A percentile compares a stretch with the other conserved stretches of the same genome.
Conservation (phyloP, 495 filamentous ascomycete genomes). For the Aspergillus leporis region DNA sequence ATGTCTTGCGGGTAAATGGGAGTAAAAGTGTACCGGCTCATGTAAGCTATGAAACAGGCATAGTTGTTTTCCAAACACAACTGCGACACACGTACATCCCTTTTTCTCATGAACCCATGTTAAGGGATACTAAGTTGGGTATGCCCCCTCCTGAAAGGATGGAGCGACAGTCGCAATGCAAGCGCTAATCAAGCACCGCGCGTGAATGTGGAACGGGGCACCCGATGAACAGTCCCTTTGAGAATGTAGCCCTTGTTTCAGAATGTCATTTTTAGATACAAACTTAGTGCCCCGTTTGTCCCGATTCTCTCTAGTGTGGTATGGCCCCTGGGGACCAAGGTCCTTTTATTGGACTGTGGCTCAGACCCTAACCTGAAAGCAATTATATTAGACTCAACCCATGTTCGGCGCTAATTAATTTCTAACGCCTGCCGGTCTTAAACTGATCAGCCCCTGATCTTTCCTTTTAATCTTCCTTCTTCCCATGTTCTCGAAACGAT, state of each 20-base stretch:
- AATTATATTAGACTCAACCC: not conserved
- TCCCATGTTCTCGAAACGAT: constrained; percentile 3
- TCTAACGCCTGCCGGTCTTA: not conserved
- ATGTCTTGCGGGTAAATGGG: too few relatives aligned
- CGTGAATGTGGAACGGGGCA: too few relatives aligned
- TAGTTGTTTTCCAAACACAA: too few relatives aligned
- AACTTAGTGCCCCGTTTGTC: not conserved
- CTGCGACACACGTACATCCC: too few relatives aligned
- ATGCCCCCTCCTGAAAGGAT: too few relatives aligned
- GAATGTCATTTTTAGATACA: not conserved
- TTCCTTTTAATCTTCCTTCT: constrained; percentile 5
- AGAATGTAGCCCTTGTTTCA: not conserved
- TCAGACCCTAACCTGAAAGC: not conserved
- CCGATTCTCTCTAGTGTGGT: not conserved
- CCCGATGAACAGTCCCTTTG: not conserved
- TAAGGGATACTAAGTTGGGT: too few relatives aligned
- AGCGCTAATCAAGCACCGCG: too few relatives aligned
- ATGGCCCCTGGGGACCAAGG: not conserved
- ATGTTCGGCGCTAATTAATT: not conserved
- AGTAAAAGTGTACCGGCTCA: too few relatives aligned
- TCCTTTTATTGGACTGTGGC: not conserved
- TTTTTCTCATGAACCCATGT: too few relatives aligned
- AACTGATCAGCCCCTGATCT: constrained; percentile 2
- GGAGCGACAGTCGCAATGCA: too few relatives aligned
- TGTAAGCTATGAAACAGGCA: too few relatives aligned